These are phyloP conservation scores for Puccinellia tenuiflora DNA, from an alignment of 176 grass and related monocot genomes.

Conservation along the genomic window DNA sequence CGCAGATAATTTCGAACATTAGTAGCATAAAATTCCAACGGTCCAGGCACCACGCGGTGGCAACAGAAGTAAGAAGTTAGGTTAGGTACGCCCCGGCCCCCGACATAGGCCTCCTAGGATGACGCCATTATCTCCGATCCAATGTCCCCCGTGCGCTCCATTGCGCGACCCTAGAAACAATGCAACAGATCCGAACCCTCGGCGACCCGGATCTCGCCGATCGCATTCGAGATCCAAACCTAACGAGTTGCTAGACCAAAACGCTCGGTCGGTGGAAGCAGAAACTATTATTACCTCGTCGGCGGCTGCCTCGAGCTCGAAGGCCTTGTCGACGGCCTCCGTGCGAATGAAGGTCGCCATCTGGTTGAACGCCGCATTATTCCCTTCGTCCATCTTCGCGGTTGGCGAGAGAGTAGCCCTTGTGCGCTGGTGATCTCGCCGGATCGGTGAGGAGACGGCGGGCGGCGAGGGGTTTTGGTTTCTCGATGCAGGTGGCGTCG, in stretches of 20 bases:
- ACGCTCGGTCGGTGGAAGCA: background rate
- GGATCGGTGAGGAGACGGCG: background rate
- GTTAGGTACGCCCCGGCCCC: background rate
- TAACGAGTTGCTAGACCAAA: background rate
- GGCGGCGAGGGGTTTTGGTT: background rate
- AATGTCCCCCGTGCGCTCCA: background rate
- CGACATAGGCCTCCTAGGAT: background rate
- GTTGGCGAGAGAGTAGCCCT: background rate
- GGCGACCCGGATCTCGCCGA: slow-evolving; percentile 13
- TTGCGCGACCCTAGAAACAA: background rate
- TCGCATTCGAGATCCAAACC: background rate
- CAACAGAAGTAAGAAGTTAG: background rate
- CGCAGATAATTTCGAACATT: background rate
- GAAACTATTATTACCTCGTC: slow-evolving; percentile 40
- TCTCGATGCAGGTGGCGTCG: background rate
- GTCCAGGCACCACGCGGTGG: background rate
- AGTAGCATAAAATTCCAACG: background rate
- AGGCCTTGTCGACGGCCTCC: slow-evolving; percentile 68
- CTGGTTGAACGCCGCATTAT: slow-evolving; percentile 47
- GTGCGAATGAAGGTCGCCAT: slow-evolving; percentile 67
- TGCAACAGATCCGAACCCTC: slow-evolving; percentile 23
- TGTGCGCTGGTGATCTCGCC: slow-evolving; percentile 27
- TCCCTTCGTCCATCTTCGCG: slow-evolving; percentile 47
- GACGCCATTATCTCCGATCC: slow-evolving; percentile 9
- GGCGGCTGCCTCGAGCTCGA: slow-evolving; percentile 66